Evolutionary conservation across 805 yeast species (phyloP), one percentile per base, ranked within the genome.

Genomic region (Sugiyamaella marilandica): DNA sequence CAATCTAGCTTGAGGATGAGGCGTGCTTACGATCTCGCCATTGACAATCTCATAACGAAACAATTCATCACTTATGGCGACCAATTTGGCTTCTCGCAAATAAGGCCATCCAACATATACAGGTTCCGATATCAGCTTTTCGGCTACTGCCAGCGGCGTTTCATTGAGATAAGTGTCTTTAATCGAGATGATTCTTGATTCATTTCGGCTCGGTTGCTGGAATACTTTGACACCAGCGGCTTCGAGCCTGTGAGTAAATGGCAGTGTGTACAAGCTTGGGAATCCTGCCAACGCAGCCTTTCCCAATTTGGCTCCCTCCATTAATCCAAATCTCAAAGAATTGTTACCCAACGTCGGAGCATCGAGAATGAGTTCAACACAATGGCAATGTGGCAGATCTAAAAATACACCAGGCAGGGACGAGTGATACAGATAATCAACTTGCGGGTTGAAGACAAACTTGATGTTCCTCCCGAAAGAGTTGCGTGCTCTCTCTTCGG

Each of bases 21-120:
- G 65, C 10, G 36, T n/a, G 36, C 49, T 54, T 21, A 52, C 46
- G 3, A 70, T 66, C 61, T 33, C 61, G 65, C 51, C 52, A 31
- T 55, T 45, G 10, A 24, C 13, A 19, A 52, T 43, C 21, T 52
- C 80, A 61, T 79, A 86, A 44, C 72, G 74, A 60, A 67, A 70
- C 14, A 73, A 67, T 11, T 75, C 78, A 65, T 86, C 91, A 34
- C 75, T 66, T 2, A 92, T 79, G 19, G 77, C 75, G 10, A 82
- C 73, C 39, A 92, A 82, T 62, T 79, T 81, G 9, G 90, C 85
- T 70, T 92, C 97, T 60, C 83, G 78, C 59, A 94, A 73, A 63
- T 81, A 87, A n/a, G 99, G 99, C 92, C 96, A 94, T 60, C 84
- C 81, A 10, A 87, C 80, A 65, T 83, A 91, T 2, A 87, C 85